Base-by-base conservation (phyloP, 768 basidiomycete genomes). In the Pisolithus marmoratus region DNA sequence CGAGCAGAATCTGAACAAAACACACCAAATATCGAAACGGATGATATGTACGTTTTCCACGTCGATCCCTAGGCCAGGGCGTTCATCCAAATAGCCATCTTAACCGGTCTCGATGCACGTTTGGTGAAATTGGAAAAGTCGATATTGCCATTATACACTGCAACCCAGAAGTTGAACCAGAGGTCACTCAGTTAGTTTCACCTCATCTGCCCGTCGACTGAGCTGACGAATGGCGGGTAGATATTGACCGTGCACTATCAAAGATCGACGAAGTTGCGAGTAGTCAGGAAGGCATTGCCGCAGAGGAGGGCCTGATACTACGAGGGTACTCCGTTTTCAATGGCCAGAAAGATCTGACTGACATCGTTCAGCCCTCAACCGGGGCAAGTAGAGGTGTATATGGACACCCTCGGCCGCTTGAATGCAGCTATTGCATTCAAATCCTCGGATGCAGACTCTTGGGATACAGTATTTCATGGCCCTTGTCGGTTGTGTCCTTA, bases 1-100 rank as follows among this genome's bases (percentile, higher is more conserved):
- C 9, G 88, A 93, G 70, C 90, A 92, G 68, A 91, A 92, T 63
- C 73, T 93, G 40, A 83, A 87, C 67, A 92, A 91, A 70, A 92
- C 90, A 0, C 80, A 80, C 20, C 88, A 88, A 61, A 86, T 90
- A 54, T 91, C 90, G 1, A 85, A 87, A 60, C 76, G 87, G 47
- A 92, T 93, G 90, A 90, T 81, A 54, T 81, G 89, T 92, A 71
- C 50, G 86, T 61, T 22, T 4, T 26, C 63, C 38, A n/a, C 36
- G 8, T 47, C 49, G 36, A 31, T 40, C 26, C 23, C 11, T 22
- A 14, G 14, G 38, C 52, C 23, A 43, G 27, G 12, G 51, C 20
- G 46, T 60, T 73, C 49, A 74, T 56, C 55, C 67, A 58, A 58
- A 62, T 63, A 93, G 90, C 86, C 43, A 85, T 92, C 59, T 74